These are phyloP conservation scores for Phytophthora melonis DNA, from an alignment of 352 stramenopile genomes.

Conservation along the genomic window DNA sequence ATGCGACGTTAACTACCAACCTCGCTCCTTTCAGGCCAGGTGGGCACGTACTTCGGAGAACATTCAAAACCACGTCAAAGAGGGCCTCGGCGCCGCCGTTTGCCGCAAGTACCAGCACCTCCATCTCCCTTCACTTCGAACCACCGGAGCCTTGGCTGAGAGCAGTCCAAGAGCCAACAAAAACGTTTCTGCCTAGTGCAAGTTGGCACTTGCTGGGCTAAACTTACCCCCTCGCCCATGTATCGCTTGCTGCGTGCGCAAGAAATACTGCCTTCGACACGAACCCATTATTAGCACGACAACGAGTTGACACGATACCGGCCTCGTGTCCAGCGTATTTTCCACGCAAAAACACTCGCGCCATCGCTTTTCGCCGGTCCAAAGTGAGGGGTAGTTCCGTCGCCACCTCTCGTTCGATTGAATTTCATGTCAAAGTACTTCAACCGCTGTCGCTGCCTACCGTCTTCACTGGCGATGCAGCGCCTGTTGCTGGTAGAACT, in stretches of 20 bases:
- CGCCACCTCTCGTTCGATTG: constrained; percentile 25
- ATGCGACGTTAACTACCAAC: neutral
- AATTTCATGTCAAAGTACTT: constrained; percentile 20
- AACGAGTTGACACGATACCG: constrained; percentile 8
- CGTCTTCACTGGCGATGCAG: constrained; percentile 34
- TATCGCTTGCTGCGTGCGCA: neutral
- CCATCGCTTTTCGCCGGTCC: constrained; percentile 10
- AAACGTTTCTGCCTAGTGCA: constrained; percentile 14
- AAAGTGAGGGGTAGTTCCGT: constrained; percentile 23
- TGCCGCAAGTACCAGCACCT: constrained; percentile 46
- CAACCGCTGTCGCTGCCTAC: neutral
- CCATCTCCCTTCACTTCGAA: constrained; percentile 29
- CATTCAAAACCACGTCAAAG: constrained; percentile 36
- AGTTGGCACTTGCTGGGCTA: constrained; percentile 14
- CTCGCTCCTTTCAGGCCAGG: neutral
- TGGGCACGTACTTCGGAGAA: constrained; percentile 40
- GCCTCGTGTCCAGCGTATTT: constrained; percentile 19
- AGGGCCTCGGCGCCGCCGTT: constrained; percentile 26
- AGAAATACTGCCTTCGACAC: constrained; percentile 9
- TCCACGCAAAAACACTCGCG: constrained; percentile 1
- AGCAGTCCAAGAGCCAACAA: neutral
- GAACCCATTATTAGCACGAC: neutral
- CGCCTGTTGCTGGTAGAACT: constrained; percentile 73
- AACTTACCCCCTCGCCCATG: constrained; percentile 16
- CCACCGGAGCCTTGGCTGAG: no score